phyloP scores from a whole-genome alignment of 352 stramenopile species.

The Globisporangium carolinianum region DNA sequence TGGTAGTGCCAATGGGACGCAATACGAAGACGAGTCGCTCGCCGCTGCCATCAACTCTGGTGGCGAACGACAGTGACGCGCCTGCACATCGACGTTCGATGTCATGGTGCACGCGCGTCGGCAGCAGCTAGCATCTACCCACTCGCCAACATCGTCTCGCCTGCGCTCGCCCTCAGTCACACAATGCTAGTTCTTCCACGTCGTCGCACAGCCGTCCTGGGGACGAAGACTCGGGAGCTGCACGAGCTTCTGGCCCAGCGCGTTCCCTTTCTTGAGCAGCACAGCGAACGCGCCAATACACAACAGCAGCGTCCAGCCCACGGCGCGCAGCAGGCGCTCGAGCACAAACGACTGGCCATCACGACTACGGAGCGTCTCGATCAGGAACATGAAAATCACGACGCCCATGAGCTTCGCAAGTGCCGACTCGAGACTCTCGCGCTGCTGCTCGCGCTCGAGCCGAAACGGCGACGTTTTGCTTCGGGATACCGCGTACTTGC shows the following conservation, averaged over 20 bases:
- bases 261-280: slow-evolving; percentile 74
- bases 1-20: no score
- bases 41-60: no score
- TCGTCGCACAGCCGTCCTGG: slow-evolving; percentile 72
- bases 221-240: slow-evolving; percentile 52
- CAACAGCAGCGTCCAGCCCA: slow-evolving; percentile 47
- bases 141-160: no score
- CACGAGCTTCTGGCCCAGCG: slow-evolving; percentile 59
- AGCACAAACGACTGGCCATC: slow-evolving; percentile 38
- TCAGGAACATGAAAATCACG: slow-evolving; percentile 45
- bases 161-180: no score
- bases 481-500: slow-evolving; percentile 41
- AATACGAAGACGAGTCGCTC: no score
- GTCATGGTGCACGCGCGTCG: no score
- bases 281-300: slow-evolving; percentile 36
- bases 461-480: slow-evolving; percentile 51
- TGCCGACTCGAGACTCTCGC: slow-evolving; percentile 52
- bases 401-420: slow-evolving; percentile 45
- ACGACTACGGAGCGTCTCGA: slow-evolving; percentile 40
- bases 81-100: no score
- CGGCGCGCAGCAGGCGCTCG: slow-evolving; percentile 44
- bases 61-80: no score
- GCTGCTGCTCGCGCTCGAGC: slow-evolving; percentile 2
- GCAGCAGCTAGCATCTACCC: no score
- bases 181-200: slow-evolving; percentile 47